Base-by-base conservation (phyloP, 192 early-diverging fungal species). In the Coemansia sp. region DNA sequence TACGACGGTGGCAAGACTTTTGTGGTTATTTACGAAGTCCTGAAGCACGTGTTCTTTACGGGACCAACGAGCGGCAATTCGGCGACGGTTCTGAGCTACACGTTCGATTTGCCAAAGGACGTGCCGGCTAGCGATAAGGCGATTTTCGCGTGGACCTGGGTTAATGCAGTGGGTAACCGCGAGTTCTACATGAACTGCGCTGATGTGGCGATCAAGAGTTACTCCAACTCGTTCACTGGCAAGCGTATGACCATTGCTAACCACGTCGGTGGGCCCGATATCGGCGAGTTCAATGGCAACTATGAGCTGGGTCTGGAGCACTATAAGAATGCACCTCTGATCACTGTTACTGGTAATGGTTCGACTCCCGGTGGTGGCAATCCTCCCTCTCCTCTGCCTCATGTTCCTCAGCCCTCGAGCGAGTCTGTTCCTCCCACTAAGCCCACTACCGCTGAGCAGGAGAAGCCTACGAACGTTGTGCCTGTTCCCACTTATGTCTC, bases 161-260 rank as follows among this genome's bases (percentile, higher is more conserved):
- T 88, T 45, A 88, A 88, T 56, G 88, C 89, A n/a, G 68, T 86
- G 18, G 88, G 86, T 3, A 88, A 87, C 69, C 84, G 85, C 43
- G 90, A 92, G 76, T 90, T 84, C 64, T 92, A 92, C 73, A 88
- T 86, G 86, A 85, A 87, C 62, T 90, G 89, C 62, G 89, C 86
- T n/a, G 88, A 91, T 72, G 80, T 92, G 34, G 83, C 84, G 45
- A 85, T 91, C 65, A 59, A 68, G 3, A 85, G 86, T 14, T 66
- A 73, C 2, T 18, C 41, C 1, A 53, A 36, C 4, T 62, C 70
- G 39, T 75, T 82, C 58, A 83, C 87, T 0, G 83, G 83, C 45
- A 82, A 78, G 67, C 57, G 79, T 55, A 73, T 82, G 69, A 61
- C 78, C n/a, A 83, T 85, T 70, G 85, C 84, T 47, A 86, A 88